A percentile compares a stretch with the other conserved stretches of the same genome.
Evolutionary conservation across 371 early-diverging fungal genomes (phyloP).

Genomic region (Apophysomyces ossiformis): DNA sequence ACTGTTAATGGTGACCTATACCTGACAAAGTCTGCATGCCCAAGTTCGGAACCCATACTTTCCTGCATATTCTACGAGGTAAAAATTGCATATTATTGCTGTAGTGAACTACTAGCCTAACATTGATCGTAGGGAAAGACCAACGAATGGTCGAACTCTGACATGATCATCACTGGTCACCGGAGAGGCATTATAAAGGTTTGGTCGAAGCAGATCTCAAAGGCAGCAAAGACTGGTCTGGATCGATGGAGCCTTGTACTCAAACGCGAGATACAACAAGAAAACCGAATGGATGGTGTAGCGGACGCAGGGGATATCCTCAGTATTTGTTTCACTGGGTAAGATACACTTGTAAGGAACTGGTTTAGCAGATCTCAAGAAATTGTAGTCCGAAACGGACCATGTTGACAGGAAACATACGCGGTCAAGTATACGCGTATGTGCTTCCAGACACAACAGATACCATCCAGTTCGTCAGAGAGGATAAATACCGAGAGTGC

Average conservation of each 20-base stretch:
- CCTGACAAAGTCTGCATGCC: conserved; percentile 55
- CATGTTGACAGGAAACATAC: conserved; percentile 65
- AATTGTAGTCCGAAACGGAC: conserved; percentile 49
- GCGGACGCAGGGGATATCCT: conserved; percentile 45
- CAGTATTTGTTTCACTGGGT: conserved; percentile 55
- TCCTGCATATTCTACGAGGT: conserved; percentile 65
- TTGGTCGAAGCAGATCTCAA: conserved; percentile 49
- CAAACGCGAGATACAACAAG: conserved; percentile 34
- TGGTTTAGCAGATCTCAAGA: neutral
- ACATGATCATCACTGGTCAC: conserved; percentile 67
- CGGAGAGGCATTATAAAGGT: conserved; percentile 54
- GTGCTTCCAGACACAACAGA: conserved; percentile 73
- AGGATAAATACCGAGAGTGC: conserved; percentile 63
- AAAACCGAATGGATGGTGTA: conserved; percentile 21
- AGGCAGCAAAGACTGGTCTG: conserved; percentile 32
- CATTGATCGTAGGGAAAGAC: conserved; percentile 40
- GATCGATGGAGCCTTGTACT: conserved; percentile 38
- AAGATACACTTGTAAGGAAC: conserved; percentile 5
- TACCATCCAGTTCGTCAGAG: conserved; percentile 65
- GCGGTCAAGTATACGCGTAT: conserved; percentile 66
- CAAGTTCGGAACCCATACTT: conserved; percentile 62
- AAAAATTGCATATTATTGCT: neutral
- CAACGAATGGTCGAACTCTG: conserved; percentile 45
- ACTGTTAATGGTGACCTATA: conserved; percentile 77
- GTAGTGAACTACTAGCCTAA: neutral